These are phyloP conservation scores for Aaosphaeria arxii DNA, from an alignment of 2,329 filamentous ascomycete species.

Conservation along the genomic window DNA sequence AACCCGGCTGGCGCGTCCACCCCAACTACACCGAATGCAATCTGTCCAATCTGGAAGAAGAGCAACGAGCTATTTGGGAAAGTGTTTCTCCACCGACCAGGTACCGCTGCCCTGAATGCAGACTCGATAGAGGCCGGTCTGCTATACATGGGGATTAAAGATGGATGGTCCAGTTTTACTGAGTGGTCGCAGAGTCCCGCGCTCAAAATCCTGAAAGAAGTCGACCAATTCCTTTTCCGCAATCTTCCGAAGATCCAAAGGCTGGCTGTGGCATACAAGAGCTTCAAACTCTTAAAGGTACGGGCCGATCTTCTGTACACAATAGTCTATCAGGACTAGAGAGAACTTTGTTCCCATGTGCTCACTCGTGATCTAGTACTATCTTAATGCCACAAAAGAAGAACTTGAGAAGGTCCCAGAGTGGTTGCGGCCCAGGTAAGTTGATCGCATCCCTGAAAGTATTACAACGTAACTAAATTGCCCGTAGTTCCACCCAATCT, in stretches of 20 bases:
- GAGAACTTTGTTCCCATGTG: not conserved
- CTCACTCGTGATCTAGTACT: conserved; percentile 18
- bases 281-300: conserved; percentile 33
- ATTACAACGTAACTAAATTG: not conserved
- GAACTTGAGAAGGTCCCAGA: conserved; percentile 23
- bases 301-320: not conserved
- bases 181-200: conserved; percentile 29
- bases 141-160: conserved; percentile 25
- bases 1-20: conserved; percentile 8
- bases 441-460: not conserved
- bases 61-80: conserved; percentile 29
- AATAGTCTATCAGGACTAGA: not conserved
- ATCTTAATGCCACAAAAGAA: conserved; percentile 23
- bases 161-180: conserved; percentile 24
- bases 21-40: conserved; percentile 2
- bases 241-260: conserved; percentile 21
- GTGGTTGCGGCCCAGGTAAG: conserved; percentile 26
- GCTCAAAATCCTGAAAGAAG: conserved; percentile 23
- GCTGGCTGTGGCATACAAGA: conserved; percentile 28
- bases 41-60: conserved; percentile 27
- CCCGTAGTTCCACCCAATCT: conserved; percentile 18
- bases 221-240: conserved; percentile 27
- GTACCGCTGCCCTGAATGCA: conserved; percentile 8
- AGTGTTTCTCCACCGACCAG: conserved; percentile 17
- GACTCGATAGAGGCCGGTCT: conserved; percentile 22